These are phyloP conservation scores for Pinus albicaulis DNA, from an alignment of 75 land plant genomes.

Conservation along the genomic window DNA sequence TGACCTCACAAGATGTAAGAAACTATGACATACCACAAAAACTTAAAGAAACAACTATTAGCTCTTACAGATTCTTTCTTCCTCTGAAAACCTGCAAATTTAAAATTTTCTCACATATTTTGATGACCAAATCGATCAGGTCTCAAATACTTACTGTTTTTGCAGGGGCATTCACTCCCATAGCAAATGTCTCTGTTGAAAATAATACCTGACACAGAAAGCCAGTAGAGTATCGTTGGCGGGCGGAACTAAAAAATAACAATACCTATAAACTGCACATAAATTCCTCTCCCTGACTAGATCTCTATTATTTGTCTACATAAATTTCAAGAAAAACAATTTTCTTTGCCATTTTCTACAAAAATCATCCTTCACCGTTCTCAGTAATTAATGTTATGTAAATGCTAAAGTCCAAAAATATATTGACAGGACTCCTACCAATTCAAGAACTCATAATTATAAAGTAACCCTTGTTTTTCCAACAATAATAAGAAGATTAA, in stretches of 20 bases:
- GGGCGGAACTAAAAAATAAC: no score
- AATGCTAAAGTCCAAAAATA: no score
- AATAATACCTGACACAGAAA: slow-evolving; percentile 67
- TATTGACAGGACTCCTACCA: no score
- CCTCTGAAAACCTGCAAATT: not conserved
- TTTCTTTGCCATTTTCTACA: not conserved
- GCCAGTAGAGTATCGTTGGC: not conserved
- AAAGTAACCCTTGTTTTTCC: no score
- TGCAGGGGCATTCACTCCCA: slow-evolving; percentile 99
- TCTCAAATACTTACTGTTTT: slow-evolving; percentile 70
- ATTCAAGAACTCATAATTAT: no score
- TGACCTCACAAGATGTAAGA: not conserved
- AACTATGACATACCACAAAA: not conserved
- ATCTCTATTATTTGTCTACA: not conserved
- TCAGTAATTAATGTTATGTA: not conserved
- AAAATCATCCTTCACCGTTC: not conserved
- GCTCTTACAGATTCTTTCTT: not conserved
- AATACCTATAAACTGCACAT: not conserved
- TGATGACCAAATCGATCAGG: not conserved
- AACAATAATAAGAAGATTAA: no score
- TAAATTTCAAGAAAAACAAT: not conserved
- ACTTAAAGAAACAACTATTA: not conserved
- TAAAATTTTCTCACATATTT: not conserved
- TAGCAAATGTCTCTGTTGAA: slow-evolving; percentile 99
- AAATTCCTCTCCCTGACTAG: not conserved